phyloP scores from a whole-genome alignment of 2,329 filamentous ascomycete genomes.

The Paracoccidioides lutzii region DNA sequence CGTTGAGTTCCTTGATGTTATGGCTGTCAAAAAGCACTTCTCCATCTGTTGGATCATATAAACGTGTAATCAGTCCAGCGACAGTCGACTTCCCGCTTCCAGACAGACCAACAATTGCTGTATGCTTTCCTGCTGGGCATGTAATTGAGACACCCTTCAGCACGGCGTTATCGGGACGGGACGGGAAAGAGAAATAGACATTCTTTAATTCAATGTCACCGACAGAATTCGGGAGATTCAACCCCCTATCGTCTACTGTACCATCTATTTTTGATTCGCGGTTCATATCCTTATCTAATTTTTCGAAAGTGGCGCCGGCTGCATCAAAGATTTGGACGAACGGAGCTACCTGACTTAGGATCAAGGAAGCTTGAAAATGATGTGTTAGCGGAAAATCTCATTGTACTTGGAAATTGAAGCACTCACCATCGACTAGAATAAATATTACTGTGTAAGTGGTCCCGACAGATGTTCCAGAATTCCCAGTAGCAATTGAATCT shows the following conservation, averaged over 20 bases:
- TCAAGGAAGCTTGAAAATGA: slow-evolving; percentile 28
- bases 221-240: slow-evolving; percentile 15
- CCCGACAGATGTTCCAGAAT: slow-evolving; percentile 32
- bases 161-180: slow-evolving; percentile 19
- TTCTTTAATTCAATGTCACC: slow-evolving; percentile 24
- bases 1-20: slow-evolving; percentile 60
- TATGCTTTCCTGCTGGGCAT: slow-evolving; percentile 69
- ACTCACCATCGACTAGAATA: slow-evolving; percentile 39
- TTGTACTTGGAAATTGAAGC: background rate
- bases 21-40: slow-evolving; percentile 63
- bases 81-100: slow-evolving; percentile 39
- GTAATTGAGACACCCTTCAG: slow-evolving; percentile 39
- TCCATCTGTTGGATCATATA: slow-evolving; percentile 69
- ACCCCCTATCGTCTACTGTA: slow-evolving; percentile 15
- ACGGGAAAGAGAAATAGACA: slow-evolving; percentile 37
- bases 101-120: slow-evolving; percentile 55
- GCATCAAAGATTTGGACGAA: slow-evolving; percentile 39
- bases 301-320: slow-evolving; percentile 43
- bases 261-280: slow-evolving; percentile 36
- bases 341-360: slow-evolving; percentile 35
- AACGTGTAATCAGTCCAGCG: slow-evolving; percentile 29
- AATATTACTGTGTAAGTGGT: slow-evolving; percentile 45
- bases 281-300: slow-evolving; percentile 47
- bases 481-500: slow-evolving; percentile 13
- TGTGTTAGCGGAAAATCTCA: background rate